phyloP scores from a whole-genome alignment of 192 early-diverging fungal genomes.

The Gigaspora rosea region DNA sequence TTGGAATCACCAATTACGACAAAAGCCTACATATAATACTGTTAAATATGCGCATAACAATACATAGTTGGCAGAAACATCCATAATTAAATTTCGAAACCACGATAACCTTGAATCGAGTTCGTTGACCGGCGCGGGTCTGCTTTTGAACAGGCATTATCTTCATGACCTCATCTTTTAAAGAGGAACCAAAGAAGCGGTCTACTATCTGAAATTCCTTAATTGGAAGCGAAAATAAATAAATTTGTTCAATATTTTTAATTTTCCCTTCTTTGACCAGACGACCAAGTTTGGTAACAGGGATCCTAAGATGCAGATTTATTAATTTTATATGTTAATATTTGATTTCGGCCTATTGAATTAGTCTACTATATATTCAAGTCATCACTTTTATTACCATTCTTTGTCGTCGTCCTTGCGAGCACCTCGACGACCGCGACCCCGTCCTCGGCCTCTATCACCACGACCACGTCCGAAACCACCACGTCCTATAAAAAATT shows the following conservation, averaged over 20 bases:
- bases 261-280: slow-evolving; percentile 98
- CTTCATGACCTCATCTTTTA: slow-evolving; percentile 99
- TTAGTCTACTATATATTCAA: too few relatives aligned
- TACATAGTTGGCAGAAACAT: too few relatives aligned
- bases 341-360: too few relatives aligned
- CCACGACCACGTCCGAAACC: slow-evolving; percentile 80
- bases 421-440: slow-evolving; percentile 65
- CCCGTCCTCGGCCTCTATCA: slow-evolving; percentile 73
- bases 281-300: slow-evolving; percentile 99
- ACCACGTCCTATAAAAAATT: slow-evolving; percentile 62
- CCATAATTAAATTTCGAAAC: too few relatives aligned
- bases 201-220: slow-evolving; percentile 99
- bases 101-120: slow-evolving; percentile 84
- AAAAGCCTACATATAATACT: slow-evolving; percentile 61
- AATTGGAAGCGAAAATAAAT: slow-evolving; percentile 97
- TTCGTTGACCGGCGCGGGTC: slow-evolving; percentile 99
- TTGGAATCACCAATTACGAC: slow-evolving; percentile 97
- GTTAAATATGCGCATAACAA: not conserved
- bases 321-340: slow-evolving; percentile 25
- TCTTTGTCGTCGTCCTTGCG: slow-evolving; percentile 77
- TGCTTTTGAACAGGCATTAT: slow-evolving; percentile 99
- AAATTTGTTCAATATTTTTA: slow-evolving; percentile 96
- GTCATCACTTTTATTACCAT: slow-evolving; percentile 48
- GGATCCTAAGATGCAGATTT: slow-evolving; percentile 63
- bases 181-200: slow-evolving; percentile 85